Evolutionary conservation across 1,139 yeast species (phyloP), one percentile per base, ranked within the genome.

Genomic region (Blastobotrys malaysiensis): DNA sequence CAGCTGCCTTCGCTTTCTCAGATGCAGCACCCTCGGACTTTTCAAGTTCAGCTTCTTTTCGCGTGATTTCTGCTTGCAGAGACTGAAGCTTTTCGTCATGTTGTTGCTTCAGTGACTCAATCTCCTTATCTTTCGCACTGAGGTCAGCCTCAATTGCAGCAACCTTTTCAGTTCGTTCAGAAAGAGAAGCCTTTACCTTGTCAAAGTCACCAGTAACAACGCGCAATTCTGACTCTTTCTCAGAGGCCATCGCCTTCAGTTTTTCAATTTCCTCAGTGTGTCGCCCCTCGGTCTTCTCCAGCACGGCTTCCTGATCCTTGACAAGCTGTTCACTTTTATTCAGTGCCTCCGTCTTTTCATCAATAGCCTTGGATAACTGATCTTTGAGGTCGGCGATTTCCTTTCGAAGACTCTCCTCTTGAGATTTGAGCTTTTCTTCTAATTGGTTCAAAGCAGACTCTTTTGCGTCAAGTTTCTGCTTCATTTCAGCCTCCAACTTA

Each of bases 281-380:
- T n/a, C 47, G 66, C 57, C 67, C 75, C 60, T 80, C 67, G 7
- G 70, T 71, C 45, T 57, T 59, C 36, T 56, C 59, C 9, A 52
- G 48, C 44, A 56, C 55, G 39, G 57, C 46, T 21, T 45, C 44
- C 22, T 50, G 20, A 22, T 52, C 53, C 11, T 26, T 48, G 16
- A 55, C 53, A 19, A 50, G 49, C 31, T 49, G 49, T 44, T 55
- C 58, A 43, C 50, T 20, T 45, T 45, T 21, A 5, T 6, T 11
- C 6, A 5, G 6, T 6, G 14, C 16, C 5, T 45, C 46, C 1
- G 46, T 21, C 16, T 44, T 20, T 31, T 31, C 16, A n/a, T 14
- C 39, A n/a, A 31, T 5, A 3, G 39, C 39, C 7, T 31, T 31
- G 4, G 39, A 11, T 16, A 49, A 9, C 26, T 52, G 52, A 1